Conservation (phyloP, 1,284 basidiomycete species). For the Cutaneotrichosporon sp. region DNA sequence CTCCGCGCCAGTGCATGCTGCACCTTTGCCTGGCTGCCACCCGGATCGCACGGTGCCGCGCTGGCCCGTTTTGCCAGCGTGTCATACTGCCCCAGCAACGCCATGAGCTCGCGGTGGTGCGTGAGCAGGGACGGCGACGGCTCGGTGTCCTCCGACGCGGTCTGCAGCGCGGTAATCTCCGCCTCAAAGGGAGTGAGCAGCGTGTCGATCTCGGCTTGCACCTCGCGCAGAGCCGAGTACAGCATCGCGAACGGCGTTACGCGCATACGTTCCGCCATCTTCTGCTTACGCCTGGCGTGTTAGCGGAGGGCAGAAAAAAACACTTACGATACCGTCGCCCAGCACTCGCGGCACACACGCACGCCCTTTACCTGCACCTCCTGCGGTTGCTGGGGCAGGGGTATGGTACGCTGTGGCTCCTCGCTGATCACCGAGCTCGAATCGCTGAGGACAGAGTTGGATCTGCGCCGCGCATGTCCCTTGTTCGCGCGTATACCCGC, state of each 20-base stretch:
- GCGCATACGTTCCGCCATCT: conserved; percentile 61
- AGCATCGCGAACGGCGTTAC: conserved; percentile 63
- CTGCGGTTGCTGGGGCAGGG: conserved; percentile 48
- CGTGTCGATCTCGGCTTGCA: conserved; percentile 73
- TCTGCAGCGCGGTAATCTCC: conserved; percentile 55
- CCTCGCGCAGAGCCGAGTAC: conserved; percentile 65
- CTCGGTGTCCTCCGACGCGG: conserved; percentile 1
- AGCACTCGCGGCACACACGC: conserved; percentile 75
- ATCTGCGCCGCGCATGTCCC: conserved; percentile 1
- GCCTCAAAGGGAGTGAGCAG: conserved; percentile 67
- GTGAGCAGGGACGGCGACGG: conserved; percentile 55
- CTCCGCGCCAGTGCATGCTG: conserved; percentile 73
- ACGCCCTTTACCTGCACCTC: conserved; percentile 77
- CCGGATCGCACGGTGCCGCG: conserved; percentile 59
- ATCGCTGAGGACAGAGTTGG: neutral
- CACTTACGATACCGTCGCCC: conserved; percentile 60
- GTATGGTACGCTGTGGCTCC: conserved; percentile 18
- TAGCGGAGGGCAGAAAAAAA: too few species aligned
- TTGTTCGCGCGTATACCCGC: neutral
- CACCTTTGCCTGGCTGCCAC: conserved; percentile 73
- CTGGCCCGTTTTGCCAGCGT: conserved; percentile 77
- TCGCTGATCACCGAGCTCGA: conserved; percentile 10
- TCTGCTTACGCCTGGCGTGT: conserved; percentile 69
- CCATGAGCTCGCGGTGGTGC: conserved; percentile 70
- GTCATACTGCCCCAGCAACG: conserved; percentile 83